A percentile compares a stretch with the other conserved stretches of the same genome.
Evolutionary conservation across 345 rosid genomes (phyloP).

Genomic region (Sisymbrium altissimum): DNA sequence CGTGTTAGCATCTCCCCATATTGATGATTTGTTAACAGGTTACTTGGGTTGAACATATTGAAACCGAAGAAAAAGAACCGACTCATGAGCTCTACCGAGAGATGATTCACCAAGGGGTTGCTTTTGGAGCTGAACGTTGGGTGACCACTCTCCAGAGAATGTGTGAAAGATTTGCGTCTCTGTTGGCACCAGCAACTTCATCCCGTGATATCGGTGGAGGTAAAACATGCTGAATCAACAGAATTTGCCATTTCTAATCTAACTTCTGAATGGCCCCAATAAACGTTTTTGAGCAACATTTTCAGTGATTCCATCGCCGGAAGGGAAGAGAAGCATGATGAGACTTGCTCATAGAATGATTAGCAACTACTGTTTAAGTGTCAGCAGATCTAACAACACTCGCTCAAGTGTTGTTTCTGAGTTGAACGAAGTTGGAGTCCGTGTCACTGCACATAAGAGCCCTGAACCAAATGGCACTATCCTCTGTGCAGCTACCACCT

Average conservation of each 20-base stretch:
- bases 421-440: slow-evolving; percentile 62
- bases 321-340: slow-evolving; percentile 96
- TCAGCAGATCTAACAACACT: slow-evolving; percentile 71
- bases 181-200: slow-evolving; percentile 57
- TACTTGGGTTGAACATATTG: slow-evolving; percentile 90
- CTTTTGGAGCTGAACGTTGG: slow-evolving; percentile 90
- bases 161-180: slow-evolving; percentile 83
- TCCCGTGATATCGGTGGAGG: slow-evolving; percentile 85
- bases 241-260: not conserved
- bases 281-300: not conserved
- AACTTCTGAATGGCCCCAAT: not conserved
- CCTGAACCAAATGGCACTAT: slow-evolving; percentile 78
- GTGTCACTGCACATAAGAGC: slow-evolving; percentile 78
- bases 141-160: slow-evolving; percentile 76
- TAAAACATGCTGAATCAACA: slow-evolving; percentile 10
- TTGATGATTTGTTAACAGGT: slow-evolving; percentile 45
- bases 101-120: slow-evolving; percentile 59
- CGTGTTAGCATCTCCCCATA: not conserved
- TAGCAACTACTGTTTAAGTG: slow-evolving; percentile 71
- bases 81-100: slow-evolving; percentile 64
- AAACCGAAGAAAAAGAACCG: slow-evolving; percentile 66
- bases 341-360: slow-evolving; percentile 94
- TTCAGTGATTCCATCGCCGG: slow-evolving; percentile 75
- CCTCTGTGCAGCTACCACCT: slow-evolving; percentile 88
- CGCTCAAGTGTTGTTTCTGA: slow-evolving; percentile 67